Evolutionary conservation across 495 filamentous ascomycete genomes (phyloP).

Genomic region (Lasiosphaeris hirsuta): DNA sequence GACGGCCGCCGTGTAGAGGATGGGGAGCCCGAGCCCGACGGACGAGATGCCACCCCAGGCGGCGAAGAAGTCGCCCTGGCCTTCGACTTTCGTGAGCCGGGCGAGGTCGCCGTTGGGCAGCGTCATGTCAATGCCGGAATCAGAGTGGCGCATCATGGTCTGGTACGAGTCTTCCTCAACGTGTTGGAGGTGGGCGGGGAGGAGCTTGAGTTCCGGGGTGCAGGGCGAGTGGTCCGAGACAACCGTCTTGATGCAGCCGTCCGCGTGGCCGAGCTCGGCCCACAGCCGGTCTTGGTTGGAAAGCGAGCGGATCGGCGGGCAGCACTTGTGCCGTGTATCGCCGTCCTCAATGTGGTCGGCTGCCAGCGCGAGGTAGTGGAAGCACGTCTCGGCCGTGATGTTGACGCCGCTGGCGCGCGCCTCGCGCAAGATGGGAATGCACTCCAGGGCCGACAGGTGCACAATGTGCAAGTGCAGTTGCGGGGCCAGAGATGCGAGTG

Average conservation of each 20-base stretch:
- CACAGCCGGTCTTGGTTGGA: slow-evolving; percentile 86
- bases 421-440: slow-evolving; percentile 80
- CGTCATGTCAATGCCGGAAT: slow-evolving; percentile 48
- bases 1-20: slow-evolving; percentile 77
- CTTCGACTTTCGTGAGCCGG: slow-evolving; percentile 5
- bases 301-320: slow-evolving; percentile 84
- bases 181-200: slow-evolving; percentile 60
- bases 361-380: slow-evolving; percentile 92
- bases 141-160: slow-evolving; percentile 37
- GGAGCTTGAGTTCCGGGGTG: slow-evolving; percentile 88
- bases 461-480: slow-evolving; percentile 89
- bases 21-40: slow-evolving; percentile 86
- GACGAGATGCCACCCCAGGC: slow-evolving; percentile 96
- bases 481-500: slow-evolving; percentile 75
- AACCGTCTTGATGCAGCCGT: slow-evolving; percentile 85
- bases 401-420: slow-evolving; percentile 78
- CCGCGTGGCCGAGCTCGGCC: slow-evolving; percentile 67
- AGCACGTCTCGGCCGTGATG: slow-evolving; percentile 96
- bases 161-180: slow-evolving; percentile 24
- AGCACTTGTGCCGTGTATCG: slow-evolving; percentile 96
- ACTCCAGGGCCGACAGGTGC: slow-evolving; percentile 87
- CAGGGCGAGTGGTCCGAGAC: slow-evolving; percentile 98
- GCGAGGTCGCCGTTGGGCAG: slow-evolving; percentile 19
- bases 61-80: slow-evolving; percentile 80
- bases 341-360: slow-evolving; percentile 83